Conservation (phyloP, 23 red algal species). For the Cyanidioschyzon merolae region DNA sequence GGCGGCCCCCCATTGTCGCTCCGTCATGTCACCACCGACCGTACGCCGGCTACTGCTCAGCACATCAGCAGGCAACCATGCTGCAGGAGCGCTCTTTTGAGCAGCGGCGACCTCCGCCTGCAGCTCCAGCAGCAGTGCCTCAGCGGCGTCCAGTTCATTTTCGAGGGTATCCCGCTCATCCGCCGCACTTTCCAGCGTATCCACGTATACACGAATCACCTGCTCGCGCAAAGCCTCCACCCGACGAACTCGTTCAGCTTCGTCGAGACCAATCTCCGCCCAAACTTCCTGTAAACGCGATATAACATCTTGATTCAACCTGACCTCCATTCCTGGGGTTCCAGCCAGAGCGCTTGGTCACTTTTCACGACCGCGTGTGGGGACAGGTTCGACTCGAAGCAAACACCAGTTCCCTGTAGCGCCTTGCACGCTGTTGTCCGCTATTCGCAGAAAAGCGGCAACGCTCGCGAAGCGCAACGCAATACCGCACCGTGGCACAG, state of each 20-base stretch:
- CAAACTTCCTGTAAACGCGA: constrained; percentile 7
- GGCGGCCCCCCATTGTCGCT: not conserved
- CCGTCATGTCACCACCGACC: not conserved
- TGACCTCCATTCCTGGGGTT: not conserved
- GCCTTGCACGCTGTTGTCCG: too few relatives aligned
- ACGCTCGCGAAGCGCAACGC: too few relatives aligned
- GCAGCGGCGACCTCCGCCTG: not conserved
- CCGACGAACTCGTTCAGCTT: not conserved
- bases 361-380: too few relatives aligned
- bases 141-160: not conserved
- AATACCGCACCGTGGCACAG: too few relatives aligned
- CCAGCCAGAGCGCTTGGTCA: not conserved
- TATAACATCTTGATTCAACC: not conserved
- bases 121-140: not conserved
- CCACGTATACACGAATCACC: constrained; percentile 7
- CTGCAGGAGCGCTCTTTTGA: not conserved
- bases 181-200: not conserved
- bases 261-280: not conserved
- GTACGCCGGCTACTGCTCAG: not conserved
- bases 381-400: too few relatives aligned
- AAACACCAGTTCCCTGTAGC: too few relatives aligned
- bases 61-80: not conserved
- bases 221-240: not conserved
- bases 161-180: constrained; percentile 12
- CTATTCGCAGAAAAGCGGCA: too few relatives aligned